Evolutionary conservation across 495 filamentous ascomycete species (phyloP).

Genomic region (Halenospora varia): DNA sequence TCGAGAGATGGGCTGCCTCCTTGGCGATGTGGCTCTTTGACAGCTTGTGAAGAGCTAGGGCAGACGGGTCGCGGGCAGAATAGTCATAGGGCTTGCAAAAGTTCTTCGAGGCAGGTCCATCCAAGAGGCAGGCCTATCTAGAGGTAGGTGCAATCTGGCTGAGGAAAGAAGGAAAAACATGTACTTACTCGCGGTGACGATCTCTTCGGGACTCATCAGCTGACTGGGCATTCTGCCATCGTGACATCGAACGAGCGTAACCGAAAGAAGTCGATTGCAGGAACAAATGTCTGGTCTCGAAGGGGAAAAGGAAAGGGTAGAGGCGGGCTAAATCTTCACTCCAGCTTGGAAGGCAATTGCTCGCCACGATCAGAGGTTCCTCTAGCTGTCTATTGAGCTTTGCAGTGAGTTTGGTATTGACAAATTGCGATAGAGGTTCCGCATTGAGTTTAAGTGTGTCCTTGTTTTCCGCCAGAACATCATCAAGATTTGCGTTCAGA

Average conservation of each 20-base stretch:
- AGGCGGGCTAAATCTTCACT: slow-evolving; percentile 94
- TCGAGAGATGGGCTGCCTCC: too few species aligned
- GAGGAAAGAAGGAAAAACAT: too few species aligned
- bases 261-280: slow-evolving; percentile 97
- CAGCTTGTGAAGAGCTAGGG: too few species aligned
- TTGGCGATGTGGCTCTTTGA: too few species aligned
- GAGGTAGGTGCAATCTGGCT: too few species aligned
- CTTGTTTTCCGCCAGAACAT: slow-evolving; percentile 88
- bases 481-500: slow-evolving; percentile 91
- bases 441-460: slow-evolving; percentile 62
- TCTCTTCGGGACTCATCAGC: slow-evolving; percentile 75
- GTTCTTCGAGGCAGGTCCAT: too few species aligned
- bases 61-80: too few species aligned
- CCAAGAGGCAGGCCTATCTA: too few species aligned
- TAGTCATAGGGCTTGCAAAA: too few species aligned
- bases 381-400: slow-evolving; percentile 97
- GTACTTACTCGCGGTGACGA: slow-evolving; percentile 79
- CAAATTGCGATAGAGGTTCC: slow-evolving; percentile 90
- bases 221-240: slow-evolving; percentile 91
- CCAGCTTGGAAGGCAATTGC: slow-evolving; percentile 94
- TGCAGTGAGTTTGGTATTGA: slow-evolving; percentile 98
- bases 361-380: slow-evolving; percentile 97
- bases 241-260: slow-evolving; percentile 93
- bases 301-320: slow-evolving; percentile 98
- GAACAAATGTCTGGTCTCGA: slow-evolving; percentile 96